Evolutionary conservation across 1,284 basidiomycete genomes (phyloP).

Genomic region (Ustilago cynodontis): DNA sequence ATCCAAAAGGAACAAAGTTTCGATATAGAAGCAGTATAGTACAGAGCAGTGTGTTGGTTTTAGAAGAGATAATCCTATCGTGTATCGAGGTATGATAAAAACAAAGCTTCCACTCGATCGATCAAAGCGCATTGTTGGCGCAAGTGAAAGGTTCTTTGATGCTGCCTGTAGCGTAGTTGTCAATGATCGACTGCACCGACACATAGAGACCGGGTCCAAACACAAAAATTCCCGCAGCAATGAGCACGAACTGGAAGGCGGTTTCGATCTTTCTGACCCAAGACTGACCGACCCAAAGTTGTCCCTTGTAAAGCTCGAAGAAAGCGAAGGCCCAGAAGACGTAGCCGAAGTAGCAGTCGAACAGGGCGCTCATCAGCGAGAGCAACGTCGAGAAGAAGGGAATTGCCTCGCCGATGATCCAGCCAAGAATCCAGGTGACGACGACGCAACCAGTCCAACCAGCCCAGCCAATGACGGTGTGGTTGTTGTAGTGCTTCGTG

Average conservation of each 20-base stretch:
- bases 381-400: conserved; percentile 73
- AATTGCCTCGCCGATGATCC: conserved; percentile 75
- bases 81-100: neutral
- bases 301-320: conserved; percentile 71
- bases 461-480: conserved; percentile 76
- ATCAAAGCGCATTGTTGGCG: conserved; percentile 54
- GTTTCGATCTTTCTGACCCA: conserved; percentile 57
- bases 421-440: conserved; percentile 75
- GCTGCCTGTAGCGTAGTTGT: conserved; percentile 68
- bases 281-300: conserved; percentile 58
- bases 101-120: neutral
- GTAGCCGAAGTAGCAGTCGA: conserved; percentile 70
- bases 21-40: neutral
- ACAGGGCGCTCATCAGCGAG: conserved; percentile 70
- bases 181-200: conserved; percentile 72
- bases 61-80: neutral
- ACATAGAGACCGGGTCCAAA: conserved; percentile 72
- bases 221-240: conserved; percentile 71
- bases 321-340: conserved; percentile 73
- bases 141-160: conserved; percentile 62
- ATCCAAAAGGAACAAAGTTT: neutral
- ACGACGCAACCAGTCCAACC: conserved; percentile 76
- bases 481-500: conserved; percentile 69
- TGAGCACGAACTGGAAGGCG: conserved; percentile 70
- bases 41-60: neutral